Base-by-base conservation (phyloP, 768 basidiomycete genomes). In the Leccinum imitatum region DNA sequence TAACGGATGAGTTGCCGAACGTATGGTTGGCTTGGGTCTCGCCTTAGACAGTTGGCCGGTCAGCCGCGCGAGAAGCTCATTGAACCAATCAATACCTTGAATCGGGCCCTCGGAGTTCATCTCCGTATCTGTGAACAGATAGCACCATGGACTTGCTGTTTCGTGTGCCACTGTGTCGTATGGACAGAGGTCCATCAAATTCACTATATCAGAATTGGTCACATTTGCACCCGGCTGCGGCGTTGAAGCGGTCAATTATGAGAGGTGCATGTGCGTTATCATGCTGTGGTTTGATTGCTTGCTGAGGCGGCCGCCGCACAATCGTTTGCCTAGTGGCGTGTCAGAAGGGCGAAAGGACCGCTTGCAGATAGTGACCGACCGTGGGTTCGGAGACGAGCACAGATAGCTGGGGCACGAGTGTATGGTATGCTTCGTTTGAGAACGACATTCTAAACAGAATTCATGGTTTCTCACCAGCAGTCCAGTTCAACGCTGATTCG, bases 31-130 rank as follows among this genome's bases (percentile, higher is more conserved):
- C 90, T 65, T 89, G 87, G 0, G 91, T 93, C 61, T 80, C 68
- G 71, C 93, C 91, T 41, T 69, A 70, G 25, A 92, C 88, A 1
- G 81, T 14, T 70, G 71, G 17, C 78, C 78, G 0, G 87, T 90
- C 50, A 94, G 79, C 9, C 93, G 84, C 1, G 91, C 90, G 23
- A 95, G 75, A 23, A 95, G 83, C 74, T 94, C 94, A 70, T 93
- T 93, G 67, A 90, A 77, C 72, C 89, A 95, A 3, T 92, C 93
- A 3, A 93, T 87, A 25, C 90, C 91, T 70, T 91, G 90, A 6
- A 91, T 85, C 2, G 75, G 84, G 0, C 90, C 90, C 27, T 30
- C 8, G 27, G 0, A 91, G 78, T 1, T 69, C 65, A 57, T 85
- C 82, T 10, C 90, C 90, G 59, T 89, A 84, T 25, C 87, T 88